Evolutionary conservation across 169 alveolate species (phyloP).

Genomic region (Babesia ovata): DNA sequence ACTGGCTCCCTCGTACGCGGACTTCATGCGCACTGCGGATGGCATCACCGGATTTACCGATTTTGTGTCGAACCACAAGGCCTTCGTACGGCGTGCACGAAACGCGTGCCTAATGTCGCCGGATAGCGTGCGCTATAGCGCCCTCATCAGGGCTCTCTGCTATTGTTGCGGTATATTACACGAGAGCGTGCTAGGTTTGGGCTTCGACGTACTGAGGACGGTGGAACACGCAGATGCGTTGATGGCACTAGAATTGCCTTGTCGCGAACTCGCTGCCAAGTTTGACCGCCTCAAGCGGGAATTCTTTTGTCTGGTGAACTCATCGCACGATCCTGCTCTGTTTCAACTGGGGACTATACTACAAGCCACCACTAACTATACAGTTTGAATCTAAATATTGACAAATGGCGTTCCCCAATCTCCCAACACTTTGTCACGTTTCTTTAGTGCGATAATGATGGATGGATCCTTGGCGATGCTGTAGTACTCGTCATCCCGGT

Average conservation of each 20-base stretch:
- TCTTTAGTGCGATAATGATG: conserved; percentile 43
- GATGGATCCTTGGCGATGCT: conserved; percentile 32
- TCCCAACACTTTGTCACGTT: conserved; percentile 25
- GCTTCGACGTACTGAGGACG: not conserved
- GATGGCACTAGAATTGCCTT: not conserved
- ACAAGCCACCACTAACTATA: not conserved
- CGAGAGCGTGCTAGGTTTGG: not conserved
- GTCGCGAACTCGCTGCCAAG: conserved; percentile 4
- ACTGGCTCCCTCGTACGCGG: not conserved
- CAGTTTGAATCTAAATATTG: conserved; percentile 2
- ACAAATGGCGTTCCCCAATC: conserved; percentile 69
- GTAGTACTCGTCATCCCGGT: conserved; percentile 42
- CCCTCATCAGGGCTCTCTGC: conserved; percentile 1
- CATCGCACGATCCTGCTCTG: conserved; percentile 17
- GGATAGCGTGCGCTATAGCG: conserved; percentile 2
- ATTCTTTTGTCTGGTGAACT: conserved; percentile 6
- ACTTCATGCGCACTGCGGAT: not conserved
- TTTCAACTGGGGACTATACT: conserved; percentile 19
- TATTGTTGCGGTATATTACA: not conserved
- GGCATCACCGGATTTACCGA: not conserved
- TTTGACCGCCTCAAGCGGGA: conserved; percentile 12
- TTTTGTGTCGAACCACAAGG: conserved; percentile 1
- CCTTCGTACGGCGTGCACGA: not conserved
- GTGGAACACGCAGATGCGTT: not conserved
- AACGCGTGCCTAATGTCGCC: not conserved